A percentile compares a stretch with the other conserved stretches of the same genome.
phyloP scores from a whole-genome alignment of 2,329 filamentous ascomycete genomes.

The Mycogone perniciosa region DNA sequence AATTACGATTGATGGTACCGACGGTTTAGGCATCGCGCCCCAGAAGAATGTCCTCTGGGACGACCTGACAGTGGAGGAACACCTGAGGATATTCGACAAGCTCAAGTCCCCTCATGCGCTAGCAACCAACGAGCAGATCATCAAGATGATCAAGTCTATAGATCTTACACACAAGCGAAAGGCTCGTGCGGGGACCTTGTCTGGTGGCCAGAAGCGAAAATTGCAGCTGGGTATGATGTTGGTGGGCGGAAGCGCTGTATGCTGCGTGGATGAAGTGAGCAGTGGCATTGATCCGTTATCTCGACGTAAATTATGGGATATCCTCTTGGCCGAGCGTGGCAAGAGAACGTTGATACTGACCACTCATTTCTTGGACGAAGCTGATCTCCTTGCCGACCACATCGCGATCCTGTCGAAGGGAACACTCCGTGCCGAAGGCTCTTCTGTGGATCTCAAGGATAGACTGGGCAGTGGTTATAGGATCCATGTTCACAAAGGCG shows the following conservation, averaged over 20 bases:
- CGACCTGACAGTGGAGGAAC: slow-evolving; percentile 77
- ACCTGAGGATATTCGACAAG: slow-evolving; percentile 75
- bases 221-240: slow-evolving; percentile 93
- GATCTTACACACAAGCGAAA: slow-evolving; percentile 70
- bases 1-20: slow-evolving; percentile 71
- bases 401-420: slow-evolving; percentile 86
- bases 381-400: slow-evolving; percentile 80
- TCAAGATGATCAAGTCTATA: slow-evolving; percentile 59
- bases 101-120: slow-evolving; percentile 60
- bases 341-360: slow-evolving; percentile 78
- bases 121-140: slow-evolving; percentile 53
- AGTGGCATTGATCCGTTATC: slow-evolving; percentile 83
- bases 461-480: slow-evolving; percentile 77
- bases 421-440: slow-evolving; percentile 72
- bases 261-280: slow-evolving; percentile 87
- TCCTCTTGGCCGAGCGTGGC: slow-evolving; percentile 77
- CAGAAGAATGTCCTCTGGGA: slow-evolving; percentile 96
- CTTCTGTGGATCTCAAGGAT: slow-evolving; percentile 80
- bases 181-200: slow-evolving; percentile 69
- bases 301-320: slow-evolving; percentile 89
- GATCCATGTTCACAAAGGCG: slow-evolving; percentile 63
- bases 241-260: slow-evolving; percentile 79
- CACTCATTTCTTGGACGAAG: slow-evolving; percentile 91
- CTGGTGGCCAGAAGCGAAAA: slow-evolving; percentile 88
- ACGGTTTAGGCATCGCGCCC: slow-evolving; percentile 78